Evolutionary conservation across 2,329 filamentous ascomycete genomes (phyloP), one percentile per base, ranked within the genome.

Genomic region (Diaporthe citri): DNA sequence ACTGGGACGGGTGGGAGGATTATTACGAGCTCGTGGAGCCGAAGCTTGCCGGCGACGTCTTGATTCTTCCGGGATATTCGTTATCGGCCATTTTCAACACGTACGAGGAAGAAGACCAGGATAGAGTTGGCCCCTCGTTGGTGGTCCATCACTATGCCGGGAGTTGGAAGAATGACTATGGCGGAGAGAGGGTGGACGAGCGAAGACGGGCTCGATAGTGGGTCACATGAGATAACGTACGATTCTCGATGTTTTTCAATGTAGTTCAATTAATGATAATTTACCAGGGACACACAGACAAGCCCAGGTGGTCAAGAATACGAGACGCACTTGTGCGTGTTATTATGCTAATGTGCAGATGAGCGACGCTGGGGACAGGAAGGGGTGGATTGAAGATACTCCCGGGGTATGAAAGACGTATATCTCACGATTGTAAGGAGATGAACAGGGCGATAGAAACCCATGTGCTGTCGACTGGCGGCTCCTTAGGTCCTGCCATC

Each of bases 81-180:
- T 71, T 71, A 2, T 10, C 55, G 17, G 34, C 74, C 10, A 71
- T 64, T 3, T 52, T 73, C 43, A 80, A 80, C 25, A 62, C 17
- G 4, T 80, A 80, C 46, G 55, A 62, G 10, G 72, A 76, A 34
- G 43, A 48, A 15, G 64, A 76, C 1, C 28, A 22, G 13, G n/a
- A 78, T 15, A 72, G 70, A 4, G 9, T 60, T 28, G 70, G 57
- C n/a, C 46, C 46, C 17, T 55, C 57, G 2, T 43, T 66, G 22
- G 66, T 74, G 3, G 46, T n/a, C 4, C 73, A 71, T 51, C 66
- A 74, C 48, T 74, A 74, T 57, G 46, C 56, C 17, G 66, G 73
- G 17, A 31, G 56, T 10, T 74, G 73, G 66, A 74, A 74, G 66
- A 74, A 74, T 20, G 43, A 48, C 2, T 46, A 74, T 22, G 56